These are phyloP conservation scores for Xylariaceae sp. DNA, from an alignment of 2,329 filamentous ascomycete genomes.

Conservation along the genomic window DNA sequence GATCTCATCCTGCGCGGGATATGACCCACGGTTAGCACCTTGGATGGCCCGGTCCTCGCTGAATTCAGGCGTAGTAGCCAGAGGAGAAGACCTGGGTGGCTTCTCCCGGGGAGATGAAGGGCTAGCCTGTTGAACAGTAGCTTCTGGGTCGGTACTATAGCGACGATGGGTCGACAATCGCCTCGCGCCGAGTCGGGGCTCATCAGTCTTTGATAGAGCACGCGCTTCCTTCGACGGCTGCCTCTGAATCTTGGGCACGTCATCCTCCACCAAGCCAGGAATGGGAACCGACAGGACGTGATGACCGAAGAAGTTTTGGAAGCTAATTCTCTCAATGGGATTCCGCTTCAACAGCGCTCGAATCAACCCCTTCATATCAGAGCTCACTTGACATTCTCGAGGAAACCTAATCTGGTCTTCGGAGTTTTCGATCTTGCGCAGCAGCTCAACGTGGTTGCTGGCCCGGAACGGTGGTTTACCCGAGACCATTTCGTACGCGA, in stretches of 20 bases:
- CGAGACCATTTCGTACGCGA: conserved; percentile 90
- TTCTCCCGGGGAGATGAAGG: conserved; percentile 35
- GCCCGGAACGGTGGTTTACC: conserved; percentile 88
- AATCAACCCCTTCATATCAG: conserved; percentile 74
- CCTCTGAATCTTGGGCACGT: conserved; percentile 42
- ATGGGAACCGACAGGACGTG: conserved; percentile 67
- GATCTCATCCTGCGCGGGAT: conserved; percentile 38
- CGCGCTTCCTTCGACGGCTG: conserved; percentile 27
- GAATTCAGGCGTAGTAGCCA: conserved; percentile 33
- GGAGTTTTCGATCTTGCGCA: conserved; percentile 83
- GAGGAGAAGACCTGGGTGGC: conserved; percentile 34
- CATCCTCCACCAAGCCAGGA: conserved; percentile 73
- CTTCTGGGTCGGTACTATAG: conserved; percentile 30
- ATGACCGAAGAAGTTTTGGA: conserved; percentile 77
- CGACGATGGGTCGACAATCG: conserved; percentile 32
- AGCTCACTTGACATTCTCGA: conserved; percentile 60
- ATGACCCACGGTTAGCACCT: conserved; percentile 17
- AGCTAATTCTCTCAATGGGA: conserved; percentile 76
- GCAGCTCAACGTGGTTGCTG: conserved; percentile 86
- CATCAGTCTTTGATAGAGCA: conserved; percentile 24
- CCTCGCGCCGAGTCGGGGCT: conserved; percentile 22
- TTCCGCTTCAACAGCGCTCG: conserved; percentile 75
- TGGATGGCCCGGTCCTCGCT: conserved; percentile 24
- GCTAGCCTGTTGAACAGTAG: conserved; percentile 25
- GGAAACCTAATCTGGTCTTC: conserved; percentile 82